Base-by-base conservation (phyloP, 2,329 filamentous ascomycete species). In the Verticillium nubilum region DNA sequence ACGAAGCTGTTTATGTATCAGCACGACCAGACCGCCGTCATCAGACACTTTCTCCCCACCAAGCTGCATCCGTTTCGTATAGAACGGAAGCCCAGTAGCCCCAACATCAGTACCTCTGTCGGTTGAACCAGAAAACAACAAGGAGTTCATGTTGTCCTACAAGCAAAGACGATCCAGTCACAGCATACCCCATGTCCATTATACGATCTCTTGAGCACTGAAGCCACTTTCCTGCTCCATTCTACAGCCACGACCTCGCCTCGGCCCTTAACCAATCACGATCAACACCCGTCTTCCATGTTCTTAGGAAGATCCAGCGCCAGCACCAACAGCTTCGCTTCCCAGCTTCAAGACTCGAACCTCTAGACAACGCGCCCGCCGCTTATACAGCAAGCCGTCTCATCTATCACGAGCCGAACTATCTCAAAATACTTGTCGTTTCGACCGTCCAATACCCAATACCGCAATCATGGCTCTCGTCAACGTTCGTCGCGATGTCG, bases 401-500 rank as follows among this genome's bases (percentile, higher is more conserved):
- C 42, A 50, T 17, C 42, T 50, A n/a, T 23, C n/a, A 25, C 42
- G 42, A 50, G 19, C 42, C 37, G 37, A 10, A 23, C 23, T 23
- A 23, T 50, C 23, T 10, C n/a, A n/a, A n/a, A 50, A 23, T 50
- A 50, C 50, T 50, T 35, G 57, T 63, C 58, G 53, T 54, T 33
- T 15, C 26, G 52, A 63, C 27, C 47, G 54, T 50, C 12, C 42
- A 12, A 50, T 12, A 50, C 19, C 19, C 62, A 75, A 75, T 59
- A 82, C 76, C 78, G 80, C 76, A 86, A 92, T 70, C 79, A 98
- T 98, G 95, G 89, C 91, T 85, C 93, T 91, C 81, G 84, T 99
- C 86, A 99, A 99, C 81, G 93, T 98, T 80, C 93, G 93, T 79
- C 92, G 91, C 79, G 94, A 98, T 90, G 89, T 97, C 82, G 89